Evolutionary conservation across 495 filamentous ascomycete genomes (phyloP).

Genomic region (Talaromyces wortmannii): DNA sequence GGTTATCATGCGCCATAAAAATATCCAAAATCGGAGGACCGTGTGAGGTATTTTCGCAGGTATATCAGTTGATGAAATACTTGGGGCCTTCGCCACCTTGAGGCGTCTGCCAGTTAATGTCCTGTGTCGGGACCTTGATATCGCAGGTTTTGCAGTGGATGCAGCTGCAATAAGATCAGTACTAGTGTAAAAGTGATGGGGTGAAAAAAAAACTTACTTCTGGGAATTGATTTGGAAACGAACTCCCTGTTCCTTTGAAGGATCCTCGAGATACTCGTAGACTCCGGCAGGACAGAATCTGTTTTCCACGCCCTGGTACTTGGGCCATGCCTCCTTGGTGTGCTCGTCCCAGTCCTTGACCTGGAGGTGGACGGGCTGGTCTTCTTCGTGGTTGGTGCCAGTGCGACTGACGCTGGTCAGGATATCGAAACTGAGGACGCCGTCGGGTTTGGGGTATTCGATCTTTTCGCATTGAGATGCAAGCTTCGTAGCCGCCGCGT

Average conservation of each 20-base stretch:
- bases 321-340: conserved; percentile 70
- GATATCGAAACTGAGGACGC: conserved; percentile 90
- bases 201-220: conserved; percentile 59
- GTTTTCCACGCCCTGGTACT: conserved; percentile 90
- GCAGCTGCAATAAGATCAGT: conserved; percentile 50
- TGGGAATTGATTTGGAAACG: conserved; percentile 97
- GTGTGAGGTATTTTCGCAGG: neutral
- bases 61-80: conserved; percentile 76
- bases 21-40: too few relatives aligned
- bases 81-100: conserved; percentile 96
- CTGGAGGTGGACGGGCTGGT: conserved; percentile 93
- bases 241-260: conserved; percentile 72
- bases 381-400: conserved; percentile 97
- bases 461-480: conserved; percentile 81
- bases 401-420: conserved; percentile 89
- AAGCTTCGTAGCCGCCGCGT: conserved; percentile 63
- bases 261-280: conserved; percentile 96
- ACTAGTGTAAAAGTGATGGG: neutral
- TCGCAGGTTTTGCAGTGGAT: conserved; percentile 99
- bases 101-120: conserved; percentile 94
- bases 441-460: conserved; percentile 94
- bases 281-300: conserved; percentile 99
- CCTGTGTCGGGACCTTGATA: conserved; percentile 93
- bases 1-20: too few relatives aligned
- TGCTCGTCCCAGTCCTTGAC: conserved; percentile 94